Evolutionary conservation across 345 rosid genomes (phyloP), one percentile per base, ranked within the genome.

Genomic region (Eucalyptus urophylla): DNA sequence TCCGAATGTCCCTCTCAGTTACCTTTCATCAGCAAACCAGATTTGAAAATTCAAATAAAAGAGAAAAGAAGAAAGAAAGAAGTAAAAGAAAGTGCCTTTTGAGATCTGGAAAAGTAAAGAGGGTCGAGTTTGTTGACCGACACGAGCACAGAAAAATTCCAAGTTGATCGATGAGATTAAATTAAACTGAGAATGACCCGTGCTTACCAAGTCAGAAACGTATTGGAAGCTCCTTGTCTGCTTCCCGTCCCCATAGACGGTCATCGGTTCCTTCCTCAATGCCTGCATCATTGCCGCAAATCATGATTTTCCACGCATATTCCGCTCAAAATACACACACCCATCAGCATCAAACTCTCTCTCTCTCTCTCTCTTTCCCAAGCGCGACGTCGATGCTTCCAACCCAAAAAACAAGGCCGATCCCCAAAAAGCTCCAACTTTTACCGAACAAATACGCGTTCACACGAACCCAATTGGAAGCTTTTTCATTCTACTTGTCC

Each of bases 221-320:
- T 90, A 98, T 92, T 97, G 98, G 94, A 98, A 98, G 90, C 99
- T 98, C 94, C 99, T 96, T 29, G 99, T 98, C 93, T 98, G 99
- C 93, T 98, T 98, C 90, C 99, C 99, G 90, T 98, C 98, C 49
- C 99, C 99, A 94, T 98, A 98, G 29, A 98, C 99, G 49, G 99
- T 95, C 98, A 98, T 85, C 10, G 99, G 98, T 87, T 97, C 99
- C 93, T 98, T 98, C 94, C 99, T 95, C 89, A 98, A 72, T 27
- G 99, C 99, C 99, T 97, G 94, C 94, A 91, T 43, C 89, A 92
- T 56, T 86, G 80, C 89, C 89, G 85, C 15, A 24, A 87, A 89
- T 76, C 85, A 40, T 24, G 85, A 76, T 40, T 76, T 76, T 12
- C 85, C 15, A 76, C 85, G 8, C 47, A n/a, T 65, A 8, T n/a